These are phyloP conservation scores for Mycena venus DNA, from an alignment of 768 basidiomycete species.

Conservation along the genomic window DNA sequence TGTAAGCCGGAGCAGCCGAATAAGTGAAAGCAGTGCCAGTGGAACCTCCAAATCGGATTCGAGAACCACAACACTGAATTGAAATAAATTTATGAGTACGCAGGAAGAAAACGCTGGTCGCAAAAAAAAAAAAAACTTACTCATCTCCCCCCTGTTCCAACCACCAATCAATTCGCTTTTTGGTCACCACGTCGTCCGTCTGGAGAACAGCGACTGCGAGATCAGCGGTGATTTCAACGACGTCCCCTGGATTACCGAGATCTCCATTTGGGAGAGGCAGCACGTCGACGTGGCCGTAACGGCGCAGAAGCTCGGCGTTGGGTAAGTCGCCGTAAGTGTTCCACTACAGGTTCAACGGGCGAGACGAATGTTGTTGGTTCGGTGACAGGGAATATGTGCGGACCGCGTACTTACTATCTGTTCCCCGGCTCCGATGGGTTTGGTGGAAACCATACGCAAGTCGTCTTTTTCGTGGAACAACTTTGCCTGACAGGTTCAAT, in stretches of 20 bases:
- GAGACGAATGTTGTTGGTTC: constrained; percentile 7
- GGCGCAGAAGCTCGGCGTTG: constrained; percentile 92
- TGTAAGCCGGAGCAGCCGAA: constrained; percentile 71
- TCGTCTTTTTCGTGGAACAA: constrained; percentile 82
- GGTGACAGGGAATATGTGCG: neutral
- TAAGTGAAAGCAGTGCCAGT: constrained; percentile 71
- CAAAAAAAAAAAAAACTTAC: constrained; percentile 57
- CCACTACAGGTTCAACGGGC: constrained; percentile 63
- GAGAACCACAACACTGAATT: constrained; percentile 69
- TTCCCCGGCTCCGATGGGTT: constrained; percentile 78
- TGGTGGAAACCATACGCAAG: constrained; percentile 87
- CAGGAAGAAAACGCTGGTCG: neutral
- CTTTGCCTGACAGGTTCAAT: constrained; percentile 70
- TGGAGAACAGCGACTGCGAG: constrained; percentile 63
- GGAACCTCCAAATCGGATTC: constrained; percentile 67
- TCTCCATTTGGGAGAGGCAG: constrained; percentile 65
- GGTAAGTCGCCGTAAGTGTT: constrained; percentile 97
- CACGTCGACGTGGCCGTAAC: constrained; percentile 93
- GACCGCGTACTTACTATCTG: constrained; percentile 82
- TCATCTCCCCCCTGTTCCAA: constrained; percentile 92
- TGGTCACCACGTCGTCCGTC: constrained; percentile 40
- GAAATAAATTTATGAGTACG: neutral
- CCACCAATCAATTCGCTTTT: constrained; percentile 92
- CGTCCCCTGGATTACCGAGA: constrained; percentile 81
- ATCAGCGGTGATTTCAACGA: constrained; percentile 85